Base-by-base conservation (phyloP, 73 alveolate genomes). In the Strombidium stylifer region DNA sequence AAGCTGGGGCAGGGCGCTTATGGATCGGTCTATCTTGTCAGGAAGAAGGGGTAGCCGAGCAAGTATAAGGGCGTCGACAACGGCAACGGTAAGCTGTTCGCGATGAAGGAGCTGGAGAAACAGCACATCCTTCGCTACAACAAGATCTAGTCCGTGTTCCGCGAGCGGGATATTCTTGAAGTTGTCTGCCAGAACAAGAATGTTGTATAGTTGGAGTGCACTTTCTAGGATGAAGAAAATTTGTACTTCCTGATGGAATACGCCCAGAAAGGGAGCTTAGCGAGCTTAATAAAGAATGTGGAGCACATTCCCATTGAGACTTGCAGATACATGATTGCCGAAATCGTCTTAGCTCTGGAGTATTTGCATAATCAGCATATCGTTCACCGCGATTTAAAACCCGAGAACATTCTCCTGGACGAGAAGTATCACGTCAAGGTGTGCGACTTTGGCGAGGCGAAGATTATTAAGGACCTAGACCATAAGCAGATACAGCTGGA, bases 171-270 rank as follows among this genome's bases (percentile, higher is more conserved):
- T n/a, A 54, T 83, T 12, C 55, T 83, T 0, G 42, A 49, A 69
- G 44, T 14, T 2, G 60, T 47, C 2, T 48, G 34, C 21, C 23
- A 42, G 14, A 89, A 83, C 39, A 81, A 82, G 19, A 75, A 75
- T 24, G 54, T 53, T 6, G 89, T 83, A 26, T 57, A 72, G 2
- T 58, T 83, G 28, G 62, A 45, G 48, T 31, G 62, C 37, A 83
- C 93, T 0, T 83, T 83, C 41, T 52, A 58, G 31, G 89, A 83
- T 57, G 82, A 67, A 36, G 82, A 68, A 6, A 42, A 68, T 49
- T 39, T 80, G 21, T 85, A 79, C 67, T 85, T 70, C 56, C 78
- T 85, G 1, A 26, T 85, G 41, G 94, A 79, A 39, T 65, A 47
- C 41, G 84, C 81, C 27, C 67, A 60, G 24, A 58, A 70, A 23